Conservation (phyloP, 176 grass and related monocot genomes). For the Oropetium thomaeum region DNA sequence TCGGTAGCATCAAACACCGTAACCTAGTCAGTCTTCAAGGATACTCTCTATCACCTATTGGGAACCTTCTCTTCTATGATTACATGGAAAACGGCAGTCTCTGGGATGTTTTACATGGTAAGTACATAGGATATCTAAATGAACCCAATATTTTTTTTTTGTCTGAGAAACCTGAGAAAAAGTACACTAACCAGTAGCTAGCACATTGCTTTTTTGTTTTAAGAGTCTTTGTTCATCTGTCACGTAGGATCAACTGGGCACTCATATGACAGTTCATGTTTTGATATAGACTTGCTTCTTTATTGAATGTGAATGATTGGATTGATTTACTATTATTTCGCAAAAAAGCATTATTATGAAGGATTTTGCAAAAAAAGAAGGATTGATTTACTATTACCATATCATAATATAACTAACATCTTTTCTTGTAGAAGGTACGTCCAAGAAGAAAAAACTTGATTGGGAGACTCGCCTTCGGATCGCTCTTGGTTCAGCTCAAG, state of each 20-base stretch:
- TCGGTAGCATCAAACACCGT: slow-evolving; percentile 95
- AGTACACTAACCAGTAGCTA: slow-evolving; percentile 10
- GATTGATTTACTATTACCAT: not conserved
- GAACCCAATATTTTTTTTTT: not conserved
- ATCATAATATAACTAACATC: not conserved
- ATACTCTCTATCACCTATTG: slow-evolving; percentile 83
- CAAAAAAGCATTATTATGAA: too few relatives aligned
- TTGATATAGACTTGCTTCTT: not conserved
- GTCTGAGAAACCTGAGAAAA: not conserved
- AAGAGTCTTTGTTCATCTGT: slow-evolving; percentile 20
- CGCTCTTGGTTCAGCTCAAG: slow-evolving; percentile 83
- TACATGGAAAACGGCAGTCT: slow-evolving; percentile 98
- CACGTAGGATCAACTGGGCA: not conserved
- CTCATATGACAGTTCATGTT: slow-evolving; percentile 5
- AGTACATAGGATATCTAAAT: not conserved
- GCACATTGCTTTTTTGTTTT: not conserved
- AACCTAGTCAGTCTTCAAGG: slow-evolving; percentile 95
- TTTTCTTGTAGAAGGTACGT: slow-evolving; percentile 47
- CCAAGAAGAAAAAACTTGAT: slow-evolving; percentile 93
- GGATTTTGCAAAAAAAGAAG: too few relatives aligned
- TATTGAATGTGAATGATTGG: not conserved
- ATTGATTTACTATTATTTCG: not conserved
- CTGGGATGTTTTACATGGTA: slow-evolving; percentile 99
- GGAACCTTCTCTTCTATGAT: slow-evolving; percentile 94
- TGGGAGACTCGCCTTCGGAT: slow-evolving; percentile 77